Percentiles rank a stretch among this genome's conserved stretches.
Conservation (phyloP, 2,329 filamentous ascomycete genomes). For the Helotiales sp. region DNA sequence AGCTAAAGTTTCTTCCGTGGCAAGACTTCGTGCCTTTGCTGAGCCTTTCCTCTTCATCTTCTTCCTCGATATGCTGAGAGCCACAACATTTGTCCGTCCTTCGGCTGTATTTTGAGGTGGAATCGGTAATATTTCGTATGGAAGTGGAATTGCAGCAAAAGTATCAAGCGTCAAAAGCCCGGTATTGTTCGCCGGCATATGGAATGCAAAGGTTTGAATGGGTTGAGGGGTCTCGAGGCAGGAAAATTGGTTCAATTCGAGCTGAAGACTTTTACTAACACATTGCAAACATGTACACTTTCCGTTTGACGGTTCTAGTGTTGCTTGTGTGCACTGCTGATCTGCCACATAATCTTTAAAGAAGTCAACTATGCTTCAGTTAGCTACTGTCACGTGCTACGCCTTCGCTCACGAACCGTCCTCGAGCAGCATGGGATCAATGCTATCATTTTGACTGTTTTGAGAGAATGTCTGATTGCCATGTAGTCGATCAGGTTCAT, state of each 20-base stretch:
- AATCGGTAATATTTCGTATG: too few species aligned
- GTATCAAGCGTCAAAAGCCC: too few species aligned
- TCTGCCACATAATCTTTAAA: neutral
- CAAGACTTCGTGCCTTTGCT: neutral
- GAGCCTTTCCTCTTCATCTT: neutral
- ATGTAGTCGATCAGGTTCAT: neutral
- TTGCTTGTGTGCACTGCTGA: neutral
- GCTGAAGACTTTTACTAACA: neutral
- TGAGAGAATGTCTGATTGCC: neutral
- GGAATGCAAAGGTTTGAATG: too few species aligned
- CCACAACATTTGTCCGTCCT: neutral
- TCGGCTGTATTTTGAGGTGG: too few species aligned
- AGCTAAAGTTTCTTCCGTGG: neutral
- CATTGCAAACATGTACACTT: neutral
- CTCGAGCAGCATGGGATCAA: neutral
- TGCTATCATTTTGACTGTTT: neutral
- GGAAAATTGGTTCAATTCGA: neutral
- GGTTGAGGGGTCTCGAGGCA: neutral
- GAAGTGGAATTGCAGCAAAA: too few species aligned
- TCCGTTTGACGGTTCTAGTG: neutral
- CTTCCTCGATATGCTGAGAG: neutral
- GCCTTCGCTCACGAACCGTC: neutral
- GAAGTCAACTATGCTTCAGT: too few species aligned
- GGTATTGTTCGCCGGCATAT: too few species aligned
- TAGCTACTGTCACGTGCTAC: neutral